phyloP scores from a whole-genome alignment of 768 basidiomycete genomes.

The Mycena floridula region DNA sequence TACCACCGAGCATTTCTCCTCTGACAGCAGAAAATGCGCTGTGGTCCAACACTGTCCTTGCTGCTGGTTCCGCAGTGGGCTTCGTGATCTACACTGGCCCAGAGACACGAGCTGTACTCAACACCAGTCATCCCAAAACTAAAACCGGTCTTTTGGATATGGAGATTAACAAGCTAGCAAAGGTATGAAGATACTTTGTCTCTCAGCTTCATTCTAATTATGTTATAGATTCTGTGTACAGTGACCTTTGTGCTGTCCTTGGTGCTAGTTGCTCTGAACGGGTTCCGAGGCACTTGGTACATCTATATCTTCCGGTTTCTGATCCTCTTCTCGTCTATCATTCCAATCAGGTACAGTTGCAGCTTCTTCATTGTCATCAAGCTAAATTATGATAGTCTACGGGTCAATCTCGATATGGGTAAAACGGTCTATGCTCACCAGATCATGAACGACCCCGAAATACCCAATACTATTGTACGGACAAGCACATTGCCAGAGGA shows the following conservation, averaged over 20 bases:
- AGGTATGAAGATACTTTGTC: conserved; percentile 40
- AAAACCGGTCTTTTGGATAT: conserved; percentile 89
- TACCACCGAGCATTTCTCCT: conserved; percentile 57
- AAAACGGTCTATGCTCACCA: conserved; percentile 97
- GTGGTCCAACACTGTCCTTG: conserved; percentile 97
- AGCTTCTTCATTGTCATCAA: background rate
- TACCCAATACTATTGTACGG: conserved; percentile 91
- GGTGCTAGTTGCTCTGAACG: conserved; percentile 90
- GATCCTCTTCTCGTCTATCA: conserved; percentile 97
- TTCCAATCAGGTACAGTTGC: conserved; percentile 92
- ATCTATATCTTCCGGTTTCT: conserved; percentile 95
- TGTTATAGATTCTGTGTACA: conserved; percentile 76
- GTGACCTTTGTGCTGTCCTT: conserved; percentile 92
- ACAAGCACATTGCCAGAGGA: conserved; percentile 98
- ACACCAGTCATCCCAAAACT: conserved; percentile 94
- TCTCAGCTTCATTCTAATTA: background rate
- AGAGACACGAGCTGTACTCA: conserved; percentile 97
- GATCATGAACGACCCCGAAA: conserved; percentile 90
- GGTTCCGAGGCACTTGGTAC: conserved; percentile 93
- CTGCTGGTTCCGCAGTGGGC: conserved; percentile 89
- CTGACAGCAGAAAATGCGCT: conserved; percentile 94
- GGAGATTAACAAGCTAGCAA: conserved; percentile 93
- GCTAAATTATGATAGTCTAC: conserved; percentile 49
- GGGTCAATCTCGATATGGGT: conserved; percentile 99
- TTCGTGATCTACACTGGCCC: conserved; percentile 92